These are phyloP conservation scores for Ambrosiella beaveri DNA, from an alignment of 2,329 filamentous ascomycete genomes.

Conservation along the genomic window DNA sequence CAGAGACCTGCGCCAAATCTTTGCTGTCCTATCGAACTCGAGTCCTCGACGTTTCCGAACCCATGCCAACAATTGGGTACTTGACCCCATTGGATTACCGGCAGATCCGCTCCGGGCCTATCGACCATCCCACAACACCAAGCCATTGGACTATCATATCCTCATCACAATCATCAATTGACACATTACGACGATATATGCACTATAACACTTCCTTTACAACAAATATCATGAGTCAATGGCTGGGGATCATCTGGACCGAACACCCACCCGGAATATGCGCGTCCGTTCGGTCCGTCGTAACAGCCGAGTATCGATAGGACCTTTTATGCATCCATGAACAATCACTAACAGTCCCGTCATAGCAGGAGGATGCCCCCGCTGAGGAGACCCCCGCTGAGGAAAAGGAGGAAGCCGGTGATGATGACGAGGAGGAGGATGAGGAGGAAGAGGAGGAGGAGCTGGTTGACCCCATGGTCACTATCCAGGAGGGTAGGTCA, in stretches of 20 bases:
- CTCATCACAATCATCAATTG: neutral
- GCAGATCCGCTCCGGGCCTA: neutral
- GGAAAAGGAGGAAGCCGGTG: slow-evolving; percentile 32
- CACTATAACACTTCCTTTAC: neutral
- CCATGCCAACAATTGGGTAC: neutral
- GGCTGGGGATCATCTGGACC: neutral
- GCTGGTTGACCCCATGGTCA: slow-evolving; percentile 73
- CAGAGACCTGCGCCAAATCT: no score
- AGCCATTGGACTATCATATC: neutral
- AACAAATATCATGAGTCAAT: neutral
- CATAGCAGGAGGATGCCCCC: slow-evolving; percentile 15
- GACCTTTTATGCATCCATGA: slow-evolving; percentile 3
- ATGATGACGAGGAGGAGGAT: slow-evolving; percentile 43
- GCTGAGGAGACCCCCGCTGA: slow-evolving; percentile 19
- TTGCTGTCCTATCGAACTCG: no score
- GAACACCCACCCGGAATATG: neutral
- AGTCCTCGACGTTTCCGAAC: no score
- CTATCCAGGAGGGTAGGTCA: slow-evolving; percentile 73
- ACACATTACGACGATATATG: neutral
- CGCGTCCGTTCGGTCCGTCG: neutral
- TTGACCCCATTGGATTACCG: neutral
- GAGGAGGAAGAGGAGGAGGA: slow-evolving; percentile 68
- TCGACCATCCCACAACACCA: neutral
- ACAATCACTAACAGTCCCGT: neutral
- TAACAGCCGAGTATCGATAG: slow-evolving; percentile 19